phyloP scores from a whole-genome alignment of 805 yeast species.

The Limtongozyma cylindracea region DNA sequence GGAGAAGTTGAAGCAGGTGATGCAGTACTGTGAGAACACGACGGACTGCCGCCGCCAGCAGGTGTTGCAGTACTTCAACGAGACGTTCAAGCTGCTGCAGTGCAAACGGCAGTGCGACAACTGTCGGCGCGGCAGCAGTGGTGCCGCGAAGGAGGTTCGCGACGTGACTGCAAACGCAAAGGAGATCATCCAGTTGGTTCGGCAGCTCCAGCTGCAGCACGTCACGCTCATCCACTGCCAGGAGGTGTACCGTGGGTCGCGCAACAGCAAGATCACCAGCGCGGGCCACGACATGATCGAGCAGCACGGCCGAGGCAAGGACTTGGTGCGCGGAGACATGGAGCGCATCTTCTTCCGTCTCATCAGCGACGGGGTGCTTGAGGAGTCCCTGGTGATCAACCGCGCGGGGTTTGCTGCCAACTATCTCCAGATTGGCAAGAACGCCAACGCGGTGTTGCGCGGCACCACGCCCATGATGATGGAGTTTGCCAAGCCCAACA shows the following conservation, averaged over 20 bases:
- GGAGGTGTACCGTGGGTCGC: slow-evolving; percentile 61
- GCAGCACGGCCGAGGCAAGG: slow-evolving; percentile 51
- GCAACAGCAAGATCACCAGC: slow-evolving; percentile 27
- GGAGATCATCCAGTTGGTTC: slow-evolving; percentile 32
- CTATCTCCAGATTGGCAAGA: slow-evolving; percentile 38
- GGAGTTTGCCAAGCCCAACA: slow-evolving; percentile 13
- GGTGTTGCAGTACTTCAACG: slow-evolving; percentile 79
- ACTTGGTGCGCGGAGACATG: slow-evolving; percentile 35
- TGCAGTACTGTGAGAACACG: slow-evolving; percentile 75
- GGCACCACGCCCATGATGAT: slow-evolving; percentile 21
- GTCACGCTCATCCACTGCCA: slow-evolving; percentile 66
- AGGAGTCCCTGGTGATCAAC: slow-evolving; percentile 50
- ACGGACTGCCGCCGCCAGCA: slow-evolving; percentile 81
- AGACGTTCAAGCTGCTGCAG: slow-evolving; percentile 34
- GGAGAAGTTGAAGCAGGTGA: slow-evolving; percentile 55
- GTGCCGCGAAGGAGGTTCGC: slow-evolving; percentile 21
- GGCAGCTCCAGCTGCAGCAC: slow-evolving; percentile 22
- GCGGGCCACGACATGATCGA: slow-evolving; percentile 33
- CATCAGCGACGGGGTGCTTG: slow-evolving; percentile 34
- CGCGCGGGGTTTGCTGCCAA: slow-evolving; percentile 62
- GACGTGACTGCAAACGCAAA: slow-evolving; percentile 49
- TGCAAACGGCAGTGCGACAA: slow-evolving; percentile 73
- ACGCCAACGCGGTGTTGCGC: slow-evolving; percentile 20
- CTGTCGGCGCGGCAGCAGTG: slow-evolving; percentile 19
- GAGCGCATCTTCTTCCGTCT: slow-evolving; percentile 70